Conservation (phyloP, 257 asterid genomes). For the Solanum piurae region DNA sequence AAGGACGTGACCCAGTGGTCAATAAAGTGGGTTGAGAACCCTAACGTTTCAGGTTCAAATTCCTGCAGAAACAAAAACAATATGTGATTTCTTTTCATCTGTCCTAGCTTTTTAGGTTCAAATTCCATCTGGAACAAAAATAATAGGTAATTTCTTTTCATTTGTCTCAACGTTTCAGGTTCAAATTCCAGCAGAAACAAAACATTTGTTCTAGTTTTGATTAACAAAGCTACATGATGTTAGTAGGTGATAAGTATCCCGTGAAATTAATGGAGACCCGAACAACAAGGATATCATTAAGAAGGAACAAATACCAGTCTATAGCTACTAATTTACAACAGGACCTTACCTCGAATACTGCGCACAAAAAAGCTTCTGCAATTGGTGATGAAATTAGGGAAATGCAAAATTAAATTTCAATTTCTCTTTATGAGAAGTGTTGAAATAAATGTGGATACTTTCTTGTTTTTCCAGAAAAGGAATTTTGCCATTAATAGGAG, state of each 20-base stretch:
- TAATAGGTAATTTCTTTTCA: not conserved
- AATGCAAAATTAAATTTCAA: not conserved
- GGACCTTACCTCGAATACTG: not conserved
- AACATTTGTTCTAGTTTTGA: not conserved
- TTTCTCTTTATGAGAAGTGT: not conserved
- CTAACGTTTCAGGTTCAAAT: not conserved
- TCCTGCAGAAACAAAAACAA: not conserved
- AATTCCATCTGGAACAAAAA: rapidly evolving
- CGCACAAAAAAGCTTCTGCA: not conserved
- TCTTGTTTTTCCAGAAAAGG: not conserved
- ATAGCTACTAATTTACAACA: not conserved
- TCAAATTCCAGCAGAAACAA: not conserved
- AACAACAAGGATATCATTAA: not conserved
- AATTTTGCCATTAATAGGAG: not conserved
- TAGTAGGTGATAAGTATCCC: not conserved
- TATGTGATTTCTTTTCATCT: not conserved
- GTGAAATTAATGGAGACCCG: not conserved
- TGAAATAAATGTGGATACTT: not conserved
- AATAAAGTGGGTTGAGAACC: not conserved
- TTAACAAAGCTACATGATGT: not conserved
- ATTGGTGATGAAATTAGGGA: not conserved
- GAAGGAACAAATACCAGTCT: not conserved
- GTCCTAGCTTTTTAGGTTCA: not conserved
- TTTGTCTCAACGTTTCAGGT: not conserved
- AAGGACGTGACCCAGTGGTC: not conserved